Percentiles rank a stretch among this genome's conserved stretches.
These are phyloP conservation scores for Mycena rosella DNA, from an alignment of 768 basidiomycete species.

Conservation along the genomic window DNA sequence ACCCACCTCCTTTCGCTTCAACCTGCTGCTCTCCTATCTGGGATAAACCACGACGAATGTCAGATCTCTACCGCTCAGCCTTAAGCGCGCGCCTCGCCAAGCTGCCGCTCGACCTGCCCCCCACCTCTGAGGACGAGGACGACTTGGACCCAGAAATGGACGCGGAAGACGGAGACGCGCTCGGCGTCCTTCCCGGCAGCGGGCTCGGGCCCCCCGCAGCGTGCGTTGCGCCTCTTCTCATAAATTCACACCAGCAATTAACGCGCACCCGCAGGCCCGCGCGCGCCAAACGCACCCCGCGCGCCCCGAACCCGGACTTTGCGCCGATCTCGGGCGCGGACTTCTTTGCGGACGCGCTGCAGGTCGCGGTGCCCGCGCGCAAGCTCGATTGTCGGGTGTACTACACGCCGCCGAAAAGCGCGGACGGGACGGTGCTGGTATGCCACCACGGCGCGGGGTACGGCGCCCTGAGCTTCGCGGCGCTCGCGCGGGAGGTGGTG, in stretches of 20 bases:
- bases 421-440: conserved; percentile 78
- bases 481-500: conserved; percentile 84
- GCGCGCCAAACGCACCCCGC: conserved; percentile 46
- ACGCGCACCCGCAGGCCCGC: too few relatives aligned
- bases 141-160: too few relatives aligned
- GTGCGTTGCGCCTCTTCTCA: conserved; percentile 57
- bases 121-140: conserved; percentile 52
- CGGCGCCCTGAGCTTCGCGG: conserved; percentile 90
- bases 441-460: conserved; percentile 98
- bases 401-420: conserved; percentile 77
- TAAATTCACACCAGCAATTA: too few relatives aligned
- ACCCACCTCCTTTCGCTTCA: too few relatives aligned
- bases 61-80: conserved; percentile 81
- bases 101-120: conserved; percentile 69
- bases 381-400: conserved; percentile 83
- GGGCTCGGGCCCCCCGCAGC: conserved; percentile 73
- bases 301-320: conserved; percentile 69
- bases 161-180: conserved; percentile 64
- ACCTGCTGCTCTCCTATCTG: too few relatives aligned
- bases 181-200: conserved; percentile 72
- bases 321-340: conserved; percentile 81
- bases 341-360: conserved; percentile 85
- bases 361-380: conserved; percentile 74
- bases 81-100: conserved; percentile 81
- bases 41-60: too few relatives aligned